Percentiles rank a stretch among this genome's conserved stretches.
Conservation (phyloP, 148 eudicot species). For the Beta vulgaris region DNA sequence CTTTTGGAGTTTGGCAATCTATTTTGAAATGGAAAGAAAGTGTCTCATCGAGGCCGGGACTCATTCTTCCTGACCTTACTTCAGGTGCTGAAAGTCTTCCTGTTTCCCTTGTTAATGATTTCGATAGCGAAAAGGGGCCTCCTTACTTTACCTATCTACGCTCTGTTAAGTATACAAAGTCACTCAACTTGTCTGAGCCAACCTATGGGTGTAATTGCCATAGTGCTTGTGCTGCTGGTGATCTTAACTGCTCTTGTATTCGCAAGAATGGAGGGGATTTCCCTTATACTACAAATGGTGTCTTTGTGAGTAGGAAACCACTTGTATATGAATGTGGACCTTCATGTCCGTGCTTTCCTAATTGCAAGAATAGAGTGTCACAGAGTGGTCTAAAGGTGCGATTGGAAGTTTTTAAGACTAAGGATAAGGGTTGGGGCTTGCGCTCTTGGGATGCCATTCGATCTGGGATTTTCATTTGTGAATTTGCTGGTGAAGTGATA, state of each 20-base stretch:
- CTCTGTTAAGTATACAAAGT: slow-evolving; percentile 50
- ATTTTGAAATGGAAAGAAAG: slow-evolving; percentile 84
- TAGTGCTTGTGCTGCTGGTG: slow-evolving; percentile 73
- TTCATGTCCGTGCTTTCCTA: slow-evolving; percentile 61
- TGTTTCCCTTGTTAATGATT: slow-evolving; percentile 76
- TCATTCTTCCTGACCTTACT: slow-evolving; percentile 80
- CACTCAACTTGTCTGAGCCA: slow-evolving; percentile 44
- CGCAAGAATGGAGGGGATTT: slow-evolving; percentile 65
- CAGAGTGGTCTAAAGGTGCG: slow-evolving; percentile 66
- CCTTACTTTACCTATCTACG: slow-evolving; percentile 69
- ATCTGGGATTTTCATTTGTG: slow-evolving; percentile 67
- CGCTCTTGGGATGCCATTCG: slow-evolving; percentile 85
- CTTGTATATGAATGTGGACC: slow-evolving; percentile 73
- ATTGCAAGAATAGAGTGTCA: slow-evolving; percentile 67
- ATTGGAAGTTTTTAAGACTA: slow-evolving; percentile 83
- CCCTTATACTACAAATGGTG: slow-evolving; percentile 57
- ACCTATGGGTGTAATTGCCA: slow-evolving; percentile 55
- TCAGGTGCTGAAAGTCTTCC: slow-evolving; percentile 74
- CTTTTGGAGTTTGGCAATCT: slow-evolving; percentile 71
- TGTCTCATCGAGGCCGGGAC: slow-evolving; percentile 50
- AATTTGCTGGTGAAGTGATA: slow-evolving; percentile 75
- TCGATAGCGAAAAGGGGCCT: slow-evolving; percentile 85
- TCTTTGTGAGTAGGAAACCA: slow-evolving; percentile 53
- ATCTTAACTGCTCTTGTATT: slow-evolving; percentile 65
- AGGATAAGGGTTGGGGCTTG: slow-evolving; percentile 82